These are phyloP conservation scores for Penicillium capsulatum DNA, from an alignment of 2,329 filamentous ascomycete genomes.

Conservation along the genomic window DNA sequence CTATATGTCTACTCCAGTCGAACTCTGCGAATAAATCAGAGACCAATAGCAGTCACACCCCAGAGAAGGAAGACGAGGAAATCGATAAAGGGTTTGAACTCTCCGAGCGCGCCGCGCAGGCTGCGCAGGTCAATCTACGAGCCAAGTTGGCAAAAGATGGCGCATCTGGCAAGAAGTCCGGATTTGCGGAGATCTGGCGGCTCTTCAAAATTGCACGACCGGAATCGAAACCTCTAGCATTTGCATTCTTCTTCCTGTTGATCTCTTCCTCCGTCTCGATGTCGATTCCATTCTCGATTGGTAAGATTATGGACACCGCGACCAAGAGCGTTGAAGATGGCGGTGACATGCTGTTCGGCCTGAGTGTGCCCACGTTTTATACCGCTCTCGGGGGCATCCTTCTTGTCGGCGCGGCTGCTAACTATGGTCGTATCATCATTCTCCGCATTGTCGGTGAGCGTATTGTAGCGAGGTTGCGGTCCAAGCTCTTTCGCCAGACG, in stretches of 20 bases:
- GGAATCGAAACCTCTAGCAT: slow-evolving; percentile 69
- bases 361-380: slow-evolving; percentile 86
- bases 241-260: slow-evolving; percentile 80
- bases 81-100: slow-evolving; percentile 61
- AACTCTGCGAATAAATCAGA: slow-evolving; percentile 21
- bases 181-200: slow-evolving; percentile 73
- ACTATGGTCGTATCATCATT: slow-evolving; percentile 90
- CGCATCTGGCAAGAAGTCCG: slow-evolving; percentile 51
- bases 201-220: slow-evolving; percentile 84
- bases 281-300: slow-evolving; percentile 94
- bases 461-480: slow-evolving; percentile 83
- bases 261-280: slow-evolving; percentile 91
- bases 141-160: slow-evolving; percentile 85
- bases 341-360: slow-evolving; percentile 67
- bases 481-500: slow-evolving; percentile 83
- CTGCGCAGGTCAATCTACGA: slow-evolving; percentile 82
- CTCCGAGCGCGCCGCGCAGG: slow-evolving; percentile 80
- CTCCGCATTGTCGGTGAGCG: slow-evolving; percentile 91
- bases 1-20: slow-evolving; percentile 24
- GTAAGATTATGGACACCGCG: slow-evolving; percentile 88
- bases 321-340: slow-evolving; percentile 67
- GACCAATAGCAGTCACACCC: slow-evolving; percentile 31
- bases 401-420: slow-evolving; percentile 78
- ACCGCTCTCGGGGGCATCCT: slow-evolving; percentile 70
- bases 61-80: slow-evolving; percentile 48